Conservation (phyloP, 148 eudicot genomes). For the Vaccinium darrowii region DNA sequence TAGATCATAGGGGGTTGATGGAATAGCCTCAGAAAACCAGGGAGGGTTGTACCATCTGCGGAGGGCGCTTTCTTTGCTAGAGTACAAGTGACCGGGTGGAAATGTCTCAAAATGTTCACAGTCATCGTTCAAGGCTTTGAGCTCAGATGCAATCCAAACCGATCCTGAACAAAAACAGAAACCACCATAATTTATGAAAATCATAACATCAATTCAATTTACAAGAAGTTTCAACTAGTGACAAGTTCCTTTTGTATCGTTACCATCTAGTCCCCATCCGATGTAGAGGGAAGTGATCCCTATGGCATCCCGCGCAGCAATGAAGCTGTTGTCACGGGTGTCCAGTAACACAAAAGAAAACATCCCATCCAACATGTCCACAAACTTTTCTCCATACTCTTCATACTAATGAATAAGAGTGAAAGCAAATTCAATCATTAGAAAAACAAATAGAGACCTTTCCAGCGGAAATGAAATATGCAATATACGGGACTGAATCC, state of each 20-base stretch:
- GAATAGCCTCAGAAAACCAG: constrained; percentile 80
- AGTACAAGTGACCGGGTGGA: constrained; percentile 87
- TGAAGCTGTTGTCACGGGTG: constrained; percentile 76
- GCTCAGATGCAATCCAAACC: constrained; percentile 85
- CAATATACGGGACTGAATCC: too few species aligned
- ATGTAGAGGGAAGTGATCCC: constrained; percentile 88
- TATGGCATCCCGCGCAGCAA: constrained; percentile 91
- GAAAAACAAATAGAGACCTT: neutral
- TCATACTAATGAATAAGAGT: constrained; percentile 53
- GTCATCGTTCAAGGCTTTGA: constrained; percentile 80
- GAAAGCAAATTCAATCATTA: neutral
- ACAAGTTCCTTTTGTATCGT: neutral
- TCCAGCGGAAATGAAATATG: too few species aligned
- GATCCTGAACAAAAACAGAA: constrained; percentile 49
- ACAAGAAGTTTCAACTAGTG: neutral
- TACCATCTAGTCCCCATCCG: constrained; percentile 98
- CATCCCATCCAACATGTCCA: constrained; percentile 91
- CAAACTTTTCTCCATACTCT: constrained; percentile 85
- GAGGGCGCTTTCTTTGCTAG: constrained; percentile 63
- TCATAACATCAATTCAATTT: neutral
- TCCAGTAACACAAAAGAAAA: constrained; percentile 85
- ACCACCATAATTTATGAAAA: neutral
- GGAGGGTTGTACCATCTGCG: constrained; percentile 88
- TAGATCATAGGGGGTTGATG: constrained; percentile 86
- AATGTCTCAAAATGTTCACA: constrained; percentile 87